phyloP scores from a whole-genome alignment of 495 filamentous ascomycete genomes.

The Penicillium salamii region DNA sequence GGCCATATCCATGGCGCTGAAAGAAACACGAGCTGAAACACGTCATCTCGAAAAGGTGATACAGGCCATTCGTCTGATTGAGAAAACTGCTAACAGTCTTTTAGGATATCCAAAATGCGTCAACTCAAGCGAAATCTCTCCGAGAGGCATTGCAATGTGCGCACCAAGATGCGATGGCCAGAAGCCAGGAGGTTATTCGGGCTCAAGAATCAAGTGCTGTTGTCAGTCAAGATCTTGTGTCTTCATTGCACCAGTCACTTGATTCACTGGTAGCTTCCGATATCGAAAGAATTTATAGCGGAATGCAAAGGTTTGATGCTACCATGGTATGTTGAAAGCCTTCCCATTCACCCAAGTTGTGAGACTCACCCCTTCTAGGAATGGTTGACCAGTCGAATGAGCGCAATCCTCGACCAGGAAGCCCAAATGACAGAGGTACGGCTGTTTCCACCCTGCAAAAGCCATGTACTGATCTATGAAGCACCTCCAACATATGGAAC shows the following conservation, averaged over 20 bases:
- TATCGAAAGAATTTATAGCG: conserved; percentile 22
- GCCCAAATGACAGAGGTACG: conserved; percentile 32
- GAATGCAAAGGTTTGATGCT: conserved; percentile 29
- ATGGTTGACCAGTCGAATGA: conserved; percentile 32
- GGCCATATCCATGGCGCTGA: conserved; percentile 21
- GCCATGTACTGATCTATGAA: conserved; percentile 19
- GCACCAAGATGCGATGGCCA: conserved; percentile 32
- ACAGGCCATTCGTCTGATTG: neutral
- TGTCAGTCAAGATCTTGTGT: conserved; percentile 31
- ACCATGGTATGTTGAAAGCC: conserved; percentile 25
- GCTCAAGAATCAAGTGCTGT: conserved; percentile 23
- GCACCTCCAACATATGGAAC: conserved; percentile 37
- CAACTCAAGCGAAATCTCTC: conserved; percentile 27
- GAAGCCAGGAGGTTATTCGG: conserved; percentile 22
- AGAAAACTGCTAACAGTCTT: neutral
- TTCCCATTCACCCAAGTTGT: no score
- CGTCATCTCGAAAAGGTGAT: conserved; percentile 33
- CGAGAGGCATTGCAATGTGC: conserved; percentile 26
- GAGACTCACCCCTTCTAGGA: conserved; percentile 1
- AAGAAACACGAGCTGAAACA: conserved; percentile 21
- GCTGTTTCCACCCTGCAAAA: neutral
- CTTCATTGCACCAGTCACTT: conserved; percentile 23
- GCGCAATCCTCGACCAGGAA: conserved; percentile 31
- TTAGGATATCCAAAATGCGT: conserved; percentile 36
- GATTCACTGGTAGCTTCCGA: conserved; percentile 27